These are phyloP conservation scores for Salix viminalis DNA, from an alignment of 345 rosid species.

Conservation along the genomic window DNA sequence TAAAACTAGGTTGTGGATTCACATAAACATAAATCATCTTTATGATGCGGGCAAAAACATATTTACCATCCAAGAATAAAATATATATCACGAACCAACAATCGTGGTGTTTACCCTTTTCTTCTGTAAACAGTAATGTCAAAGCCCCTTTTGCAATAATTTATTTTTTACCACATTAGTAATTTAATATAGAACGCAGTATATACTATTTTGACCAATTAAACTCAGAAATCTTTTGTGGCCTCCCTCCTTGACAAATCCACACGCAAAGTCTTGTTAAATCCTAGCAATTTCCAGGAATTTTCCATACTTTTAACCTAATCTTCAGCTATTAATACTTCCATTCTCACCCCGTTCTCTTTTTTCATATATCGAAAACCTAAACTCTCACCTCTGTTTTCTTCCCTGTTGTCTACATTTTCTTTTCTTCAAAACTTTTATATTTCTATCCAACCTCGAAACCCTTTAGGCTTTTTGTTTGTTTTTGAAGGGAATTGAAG, in stretches of 20 bases:
- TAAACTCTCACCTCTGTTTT: neutral
- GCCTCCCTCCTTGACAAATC: constrained; percentile 41
- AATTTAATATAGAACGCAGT: neutral
- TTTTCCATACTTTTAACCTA: constrained; percentile 27
- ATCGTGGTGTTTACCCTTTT: too few species aligned
- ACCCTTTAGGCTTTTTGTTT: constrained; percentile 12
- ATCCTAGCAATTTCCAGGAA: constrained; percentile 41
- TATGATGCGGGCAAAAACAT: too few species aligned
- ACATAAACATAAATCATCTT: too few species aligned
- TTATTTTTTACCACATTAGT: neutral
- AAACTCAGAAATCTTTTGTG: neutral
- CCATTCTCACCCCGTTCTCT: neutral
- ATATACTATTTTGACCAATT: neutral
- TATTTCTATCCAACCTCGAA: neutral
- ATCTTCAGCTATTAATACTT: constrained; percentile 22
- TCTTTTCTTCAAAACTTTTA: neutral
- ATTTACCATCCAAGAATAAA: too few species aligned
- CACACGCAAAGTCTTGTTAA: constrained; percentile 38
- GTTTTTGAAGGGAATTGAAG: neutral
- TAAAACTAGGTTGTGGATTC: too few species aligned
- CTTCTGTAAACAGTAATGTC: neutral
- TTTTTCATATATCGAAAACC: neutral
- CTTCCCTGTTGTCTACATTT: neutral
- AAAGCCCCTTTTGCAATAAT: neutral
- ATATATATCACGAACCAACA: too few species aligned